These are phyloP conservation scores for Thelonectria discophora DNA, from an alignment of 2,329 filamentous ascomycete species.

Conservation along the genomic window DNA sequence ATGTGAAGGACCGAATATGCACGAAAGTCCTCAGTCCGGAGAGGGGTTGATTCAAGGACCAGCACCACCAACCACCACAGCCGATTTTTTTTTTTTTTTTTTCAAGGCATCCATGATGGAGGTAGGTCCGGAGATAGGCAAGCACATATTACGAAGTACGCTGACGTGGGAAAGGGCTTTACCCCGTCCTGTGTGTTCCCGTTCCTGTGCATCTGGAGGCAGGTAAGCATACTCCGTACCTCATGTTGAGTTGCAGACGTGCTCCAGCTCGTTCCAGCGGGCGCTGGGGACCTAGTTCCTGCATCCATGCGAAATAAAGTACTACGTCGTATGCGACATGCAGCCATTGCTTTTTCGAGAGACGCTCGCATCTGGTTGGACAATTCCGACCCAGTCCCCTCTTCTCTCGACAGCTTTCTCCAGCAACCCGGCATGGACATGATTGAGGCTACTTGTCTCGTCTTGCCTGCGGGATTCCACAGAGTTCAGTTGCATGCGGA, in stretches of 20 bases:
- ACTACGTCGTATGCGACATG: constrained; percentile 34
- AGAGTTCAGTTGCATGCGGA: constrained; percentile 26
- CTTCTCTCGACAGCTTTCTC: constrained; percentile 35
- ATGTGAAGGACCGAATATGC: background rate
- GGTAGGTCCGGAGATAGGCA: background rate
- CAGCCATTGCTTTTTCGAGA: constrained; percentile 37
- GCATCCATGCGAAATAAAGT: constrained; percentile 34
- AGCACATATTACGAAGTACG: constrained; percentile 15
- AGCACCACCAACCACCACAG: too few relatives aligned
- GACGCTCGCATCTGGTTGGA: constrained; percentile 40
- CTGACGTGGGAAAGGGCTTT: constrained; percentile 5
- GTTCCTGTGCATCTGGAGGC: background rate
- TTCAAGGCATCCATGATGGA: too few relatives aligned
- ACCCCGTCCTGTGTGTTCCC: constrained; percentile 11
- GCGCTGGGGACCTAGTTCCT: constrained; percentile 38
- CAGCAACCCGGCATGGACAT: constrained; percentile 32
- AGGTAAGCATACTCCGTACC: constrained; percentile 23
- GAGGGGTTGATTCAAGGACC: too few relatives aligned
- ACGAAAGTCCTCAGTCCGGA: background rate
- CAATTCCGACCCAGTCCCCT: constrained; percentile 39
- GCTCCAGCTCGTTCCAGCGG: constrained; percentile 6
- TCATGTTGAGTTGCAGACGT: constrained; percentile 11
- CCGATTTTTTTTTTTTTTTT: too few relatives aligned
- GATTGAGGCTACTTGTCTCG: constrained; percentile 31
- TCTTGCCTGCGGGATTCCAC: constrained; percentile 32